A percentile compares a stretch with the other conserved stretches of the same genome.
These are phyloP conservation scores for Zymoseptoria ardabiliae DNA, from an alignment of 2,329 filamentous ascomycete genomes.

Conservation along the genomic window DNA sequence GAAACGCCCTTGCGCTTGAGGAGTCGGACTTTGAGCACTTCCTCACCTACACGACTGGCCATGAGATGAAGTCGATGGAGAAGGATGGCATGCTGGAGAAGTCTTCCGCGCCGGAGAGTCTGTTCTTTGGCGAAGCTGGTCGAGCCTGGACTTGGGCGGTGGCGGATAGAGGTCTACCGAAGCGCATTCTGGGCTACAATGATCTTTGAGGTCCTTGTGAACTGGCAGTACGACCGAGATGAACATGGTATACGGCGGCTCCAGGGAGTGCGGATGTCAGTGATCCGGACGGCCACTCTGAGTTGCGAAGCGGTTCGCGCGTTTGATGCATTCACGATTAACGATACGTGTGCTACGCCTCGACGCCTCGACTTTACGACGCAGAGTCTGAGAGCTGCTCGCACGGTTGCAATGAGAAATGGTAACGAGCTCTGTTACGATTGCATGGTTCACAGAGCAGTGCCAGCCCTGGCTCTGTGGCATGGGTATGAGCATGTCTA, in stretches of 20 bases:
- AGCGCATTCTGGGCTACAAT: constrained; percentile 44
- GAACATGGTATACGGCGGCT: too few species aligned
- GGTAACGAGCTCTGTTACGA: neutral
- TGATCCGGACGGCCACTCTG: neutral
- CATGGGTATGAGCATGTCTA: too few species aligned
- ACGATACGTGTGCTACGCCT: neutral
- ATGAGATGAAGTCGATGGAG: constrained; percentile 48
- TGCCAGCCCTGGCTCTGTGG: too few species aligned
- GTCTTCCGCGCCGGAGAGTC: constrained; percentile 42
- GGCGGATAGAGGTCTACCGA: constrained; percentile 38
- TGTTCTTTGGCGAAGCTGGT: constrained; percentile 40
- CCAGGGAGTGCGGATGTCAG: too few species aligned
- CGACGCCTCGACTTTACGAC: neutral
- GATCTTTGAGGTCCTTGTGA: constrained; percentile 33
- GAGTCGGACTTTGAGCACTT: constrained; percentile 50
- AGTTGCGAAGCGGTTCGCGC: neutral
- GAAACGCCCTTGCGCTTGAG: constrained; percentile 54
- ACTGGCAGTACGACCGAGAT: neutral
- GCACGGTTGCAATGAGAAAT: neutral
- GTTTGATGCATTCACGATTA: neutral
- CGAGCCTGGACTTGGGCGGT: constrained; percentile 40
- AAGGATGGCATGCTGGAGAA: constrained; percentile 47
- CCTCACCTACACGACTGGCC: constrained; percentile 49
- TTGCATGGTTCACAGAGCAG: neutral
- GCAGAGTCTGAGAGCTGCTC: neutral